Percentiles rank a stretch among this genome's conserved stretches.
Conservation (phyloP, 805 yeast genomes). For the Candida maris region DNA sequence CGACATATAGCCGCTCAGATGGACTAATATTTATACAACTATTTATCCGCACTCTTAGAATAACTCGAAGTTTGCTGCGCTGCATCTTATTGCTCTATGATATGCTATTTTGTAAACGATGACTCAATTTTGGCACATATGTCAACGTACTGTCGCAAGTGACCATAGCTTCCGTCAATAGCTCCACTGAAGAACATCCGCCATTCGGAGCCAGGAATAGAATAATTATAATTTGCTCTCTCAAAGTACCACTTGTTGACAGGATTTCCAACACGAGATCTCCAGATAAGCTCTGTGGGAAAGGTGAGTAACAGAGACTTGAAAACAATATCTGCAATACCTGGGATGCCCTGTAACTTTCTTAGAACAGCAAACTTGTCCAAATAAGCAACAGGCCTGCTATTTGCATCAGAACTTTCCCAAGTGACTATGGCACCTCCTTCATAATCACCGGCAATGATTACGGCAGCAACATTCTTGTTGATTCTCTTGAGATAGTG, state of each 20-base stretch:
- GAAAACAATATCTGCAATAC: slow-evolving; percentile 90
- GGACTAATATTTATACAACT: neutral
- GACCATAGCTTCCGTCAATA: slow-evolving; percentile 27
- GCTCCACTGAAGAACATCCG: slow-evolving; percentile 42
- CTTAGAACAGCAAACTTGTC: slow-evolving; percentile 93
- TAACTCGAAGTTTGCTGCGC: too few relatives aligned
- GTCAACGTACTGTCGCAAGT: slow-evolving; percentile 45
- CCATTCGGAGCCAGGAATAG: slow-evolving; percentile 38
- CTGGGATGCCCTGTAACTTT: slow-evolving; percentile 82
- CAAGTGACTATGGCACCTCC: slow-evolving; percentile 92
- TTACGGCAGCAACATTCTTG: slow-evolving; percentile 64
- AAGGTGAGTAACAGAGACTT: slow-evolving; percentile 69
- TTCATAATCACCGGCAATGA: slow-evolving; percentile 90
- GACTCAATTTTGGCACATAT: slow-evolving; percentile 59
- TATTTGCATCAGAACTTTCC: slow-evolving; percentile 40
- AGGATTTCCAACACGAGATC: slow-evolving; percentile 82
- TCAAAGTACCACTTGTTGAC: slow-evolving; percentile 98
- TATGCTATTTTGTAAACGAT: slow-evolving; percentile 34
- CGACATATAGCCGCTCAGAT: neutral
- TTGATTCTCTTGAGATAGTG: slow-evolving; percentile 67
- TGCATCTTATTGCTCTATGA: neutral
- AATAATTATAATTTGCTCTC: slow-evolving; percentile 69
- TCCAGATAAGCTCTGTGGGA: slow-evolving; percentile 79
- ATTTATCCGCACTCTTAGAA: neutral
- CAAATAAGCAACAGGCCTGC: slow-evolving; percentile 59